Evolutionary conservation across 495 filamentous ascomycete genomes (phyloP).

Genomic region (Darksidea phi): DNA sequence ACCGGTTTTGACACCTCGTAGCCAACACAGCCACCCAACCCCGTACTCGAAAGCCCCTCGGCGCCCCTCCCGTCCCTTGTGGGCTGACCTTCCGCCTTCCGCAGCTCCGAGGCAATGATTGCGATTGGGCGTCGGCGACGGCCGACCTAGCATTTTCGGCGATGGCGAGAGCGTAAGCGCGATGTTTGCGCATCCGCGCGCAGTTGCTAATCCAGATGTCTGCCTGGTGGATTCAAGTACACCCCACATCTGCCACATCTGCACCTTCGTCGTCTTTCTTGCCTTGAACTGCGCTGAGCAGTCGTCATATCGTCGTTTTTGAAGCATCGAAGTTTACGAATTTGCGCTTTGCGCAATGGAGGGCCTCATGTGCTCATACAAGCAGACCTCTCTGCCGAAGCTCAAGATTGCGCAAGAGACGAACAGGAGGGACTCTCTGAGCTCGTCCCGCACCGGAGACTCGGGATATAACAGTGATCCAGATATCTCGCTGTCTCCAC

Average conservation of each 20-base stretch:
- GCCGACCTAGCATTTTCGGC: background rate
- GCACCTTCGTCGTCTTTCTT: background rate
- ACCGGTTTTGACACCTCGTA: conserved; percentile 2
- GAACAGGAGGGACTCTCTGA: conserved; percentile 13
- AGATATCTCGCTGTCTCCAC: conserved; percentile 19
- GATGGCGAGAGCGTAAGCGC: background rate
- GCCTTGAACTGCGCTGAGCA: background rate
- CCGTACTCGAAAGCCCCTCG: background rate
- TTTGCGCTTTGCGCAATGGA: conserved; percentile 23
- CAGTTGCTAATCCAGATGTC: no score
- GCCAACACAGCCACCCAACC: conserved; percentile 3
- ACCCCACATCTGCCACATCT: no score
- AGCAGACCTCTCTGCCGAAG: conserved; percentile 7
- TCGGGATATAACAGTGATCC: conserved; percentile 29
- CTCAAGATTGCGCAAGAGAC: conserved; percentile 6
- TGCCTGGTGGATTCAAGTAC: no score
- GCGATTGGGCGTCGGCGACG: background rate
- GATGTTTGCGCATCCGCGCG: background rate
- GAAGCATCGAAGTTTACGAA: background rate
- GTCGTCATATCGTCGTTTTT: background rate
- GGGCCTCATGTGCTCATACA: conserved; percentile 2
- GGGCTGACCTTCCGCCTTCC: background rate
- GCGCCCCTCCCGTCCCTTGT: conserved; percentile 1
- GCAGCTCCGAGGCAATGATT: background rate
- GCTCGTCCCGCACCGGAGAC: conserved; percentile 16